Conservation (phyloP, 345 rosid genomes). For the Hypericum androsaemum region DNA sequence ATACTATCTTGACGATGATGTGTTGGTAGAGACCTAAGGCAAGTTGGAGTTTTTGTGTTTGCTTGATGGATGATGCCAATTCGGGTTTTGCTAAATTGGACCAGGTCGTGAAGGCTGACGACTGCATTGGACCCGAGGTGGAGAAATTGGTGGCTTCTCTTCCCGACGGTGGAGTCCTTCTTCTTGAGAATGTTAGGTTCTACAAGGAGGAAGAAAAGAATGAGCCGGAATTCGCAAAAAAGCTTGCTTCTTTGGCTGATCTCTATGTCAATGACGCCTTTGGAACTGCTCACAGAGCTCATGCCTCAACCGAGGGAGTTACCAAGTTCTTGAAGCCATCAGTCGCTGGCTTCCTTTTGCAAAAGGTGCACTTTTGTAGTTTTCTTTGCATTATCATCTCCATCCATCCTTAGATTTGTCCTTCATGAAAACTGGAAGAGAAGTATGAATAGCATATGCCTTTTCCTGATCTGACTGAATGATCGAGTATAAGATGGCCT, state of each 20-base stretch:
- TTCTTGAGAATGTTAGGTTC: constrained; percentile 87
- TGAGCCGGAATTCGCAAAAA: constrained; percentile 83
- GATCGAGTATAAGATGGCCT: no score
- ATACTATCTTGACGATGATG: neutral
- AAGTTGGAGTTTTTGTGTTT: neutral
- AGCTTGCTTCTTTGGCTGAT: constrained; percentile 38
- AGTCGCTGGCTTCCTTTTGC: constrained; percentile 92
- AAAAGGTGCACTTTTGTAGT: constrained; percentile 41
- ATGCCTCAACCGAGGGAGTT: constrained; percentile 95
- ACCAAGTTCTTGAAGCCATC: constrained; percentile 75
- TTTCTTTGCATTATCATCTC: neutral
- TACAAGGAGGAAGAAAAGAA: constrained; percentile 95
- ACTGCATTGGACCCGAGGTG: constrained; percentile 86
- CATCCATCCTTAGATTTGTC: neutral
- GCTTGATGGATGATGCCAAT: neutral
- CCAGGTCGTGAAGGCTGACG: constrained; percentile 56
- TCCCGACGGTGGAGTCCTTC: constrained; percentile 76
- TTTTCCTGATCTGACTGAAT: no score
- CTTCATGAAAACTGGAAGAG: neutral
- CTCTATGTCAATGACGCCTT: constrained; percentile 34
- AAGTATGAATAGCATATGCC: no score
- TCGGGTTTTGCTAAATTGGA: constrained; percentile 9
- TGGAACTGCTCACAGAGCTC: constrained; percentile 96
- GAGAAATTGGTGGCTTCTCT: constrained; percentile 72
- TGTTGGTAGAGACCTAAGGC: neutral